These are phyloP conservation scores for Waitea zeae DNA, from an alignment of 1,284 basidiomycete species.

Conservation along the genomic window DNA sequence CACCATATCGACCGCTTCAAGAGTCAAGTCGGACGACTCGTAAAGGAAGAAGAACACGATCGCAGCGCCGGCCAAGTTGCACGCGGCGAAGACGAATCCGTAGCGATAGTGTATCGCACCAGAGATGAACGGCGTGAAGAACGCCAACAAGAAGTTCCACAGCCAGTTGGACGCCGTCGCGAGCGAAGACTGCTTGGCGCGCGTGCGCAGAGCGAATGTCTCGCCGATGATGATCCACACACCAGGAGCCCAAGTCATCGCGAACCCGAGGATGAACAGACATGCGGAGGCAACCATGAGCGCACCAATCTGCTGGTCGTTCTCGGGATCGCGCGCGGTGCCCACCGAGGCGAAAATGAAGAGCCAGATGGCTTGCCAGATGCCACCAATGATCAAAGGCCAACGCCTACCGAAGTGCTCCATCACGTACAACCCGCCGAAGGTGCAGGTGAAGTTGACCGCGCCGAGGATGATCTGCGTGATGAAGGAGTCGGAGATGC, in stretches of 20 bases:
- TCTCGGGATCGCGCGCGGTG: constrained; percentile 38
- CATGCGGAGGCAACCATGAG: constrained; percentile 69
- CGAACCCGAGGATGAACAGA: constrained; percentile 65
- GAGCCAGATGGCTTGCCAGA: constrained; percentile 64
- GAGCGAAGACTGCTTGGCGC: constrained; percentile 50
- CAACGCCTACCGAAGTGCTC: constrained; percentile 45
- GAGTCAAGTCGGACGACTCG: constrained; percentile 23
- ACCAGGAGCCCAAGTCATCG: constrained; percentile 47
- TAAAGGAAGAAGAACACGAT: constrained; percentile 29
- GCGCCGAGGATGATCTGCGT: constrained; percentile 58
- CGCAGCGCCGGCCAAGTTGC: constrained; percentile 22
- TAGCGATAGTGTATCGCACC: constrained; percentile 22
- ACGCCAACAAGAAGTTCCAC: constrained; percentile 35
- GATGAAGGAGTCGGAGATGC: constrained; percentile 48
- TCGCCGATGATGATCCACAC: constrained; percentile 44
- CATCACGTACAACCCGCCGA: constrained; percentile 53
- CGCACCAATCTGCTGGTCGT: constrained; percentile 30
- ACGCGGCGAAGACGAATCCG: constrained; percentile 31
- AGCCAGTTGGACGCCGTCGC: constrained; percentile 43
- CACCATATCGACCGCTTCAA: constrained; percentile 43
- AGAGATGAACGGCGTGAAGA: constrained; percentile 33
- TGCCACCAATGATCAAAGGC: constrained; percentile 48
- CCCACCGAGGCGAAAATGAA: constrained; percentile 67
- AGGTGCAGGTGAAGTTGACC: constrained; percentile 56
- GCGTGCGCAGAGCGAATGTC: constrained; percentile 50